Evolutionary conservation across 1,284 basidiomycete genomes (phyloP).

Genomic region (Taiwanofungus camphoratus): DNA sequence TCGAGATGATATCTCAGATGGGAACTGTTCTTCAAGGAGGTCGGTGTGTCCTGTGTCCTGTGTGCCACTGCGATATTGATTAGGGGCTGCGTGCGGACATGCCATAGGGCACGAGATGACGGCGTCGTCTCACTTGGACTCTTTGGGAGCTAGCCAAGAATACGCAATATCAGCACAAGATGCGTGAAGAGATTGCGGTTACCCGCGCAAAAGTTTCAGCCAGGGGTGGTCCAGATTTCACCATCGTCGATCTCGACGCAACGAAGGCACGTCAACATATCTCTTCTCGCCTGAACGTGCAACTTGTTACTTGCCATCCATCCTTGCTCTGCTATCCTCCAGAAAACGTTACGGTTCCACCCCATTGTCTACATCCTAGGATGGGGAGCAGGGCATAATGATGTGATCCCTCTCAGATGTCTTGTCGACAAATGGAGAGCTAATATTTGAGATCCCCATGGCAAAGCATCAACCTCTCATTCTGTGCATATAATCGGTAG

Average conservation of each 20-base stretch:
- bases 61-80: no score
- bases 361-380: constrained; percentile 23
- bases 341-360: constrained; percentile 28
- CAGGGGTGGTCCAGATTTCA: constrained; percentile 37
- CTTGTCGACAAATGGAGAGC: constrained; percentile 21
- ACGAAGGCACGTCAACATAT: constrained; percentile 37
- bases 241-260: constrained; percentile 42
- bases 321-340: not conserved
- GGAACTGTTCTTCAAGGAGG: constrained; percentile 33
- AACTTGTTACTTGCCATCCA: not conserved
- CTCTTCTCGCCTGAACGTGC: not conserved
- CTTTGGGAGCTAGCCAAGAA: constrained; percentile 37
- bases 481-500: constrained; percentile 34
- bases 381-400: constrained; percentile 25
- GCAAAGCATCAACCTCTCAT: constrained; percentile 30
- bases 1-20: constrained; percentile 47
- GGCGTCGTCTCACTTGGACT: constrained; percentile 36
- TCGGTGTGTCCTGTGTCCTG: no score
- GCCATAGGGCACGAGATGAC: constrained; percentile 48
- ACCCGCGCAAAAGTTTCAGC: constrained; percentile 31
- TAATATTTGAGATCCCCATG: constrained; percentile 31
- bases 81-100: no score
- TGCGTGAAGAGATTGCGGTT: constrained; percentile 36
- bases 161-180: constrained; percentile 32
- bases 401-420: constrained; percentile 29